Base-by-base conservation (phyloP, 805 yeast genomes). In the Candida nitratophila region DNA sequence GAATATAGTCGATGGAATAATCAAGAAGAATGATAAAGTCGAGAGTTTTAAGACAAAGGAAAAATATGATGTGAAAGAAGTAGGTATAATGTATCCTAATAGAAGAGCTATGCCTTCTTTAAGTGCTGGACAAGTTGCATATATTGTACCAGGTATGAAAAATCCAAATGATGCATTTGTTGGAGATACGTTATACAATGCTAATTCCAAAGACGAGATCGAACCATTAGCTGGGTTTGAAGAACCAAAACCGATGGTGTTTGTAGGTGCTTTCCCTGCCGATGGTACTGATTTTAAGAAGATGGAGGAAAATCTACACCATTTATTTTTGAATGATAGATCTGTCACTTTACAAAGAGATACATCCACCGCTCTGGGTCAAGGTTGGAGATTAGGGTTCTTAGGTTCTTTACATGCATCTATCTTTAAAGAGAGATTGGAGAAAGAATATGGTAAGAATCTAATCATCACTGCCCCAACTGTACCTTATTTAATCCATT, bases 181-280 rank as follows among this genome's bases (percentile, higher is more conserved):
- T 45, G 99, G 99, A 30, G 99, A 91, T 59, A 91, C 99, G 0
- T 74, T 88, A 50, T 77, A 79, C 73, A 79, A 76, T 45, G 66
- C 69, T 12, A 84, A 83, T 4, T 51, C 59, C 4, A 73, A 71
- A 30, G 36, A 33, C 7, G 73, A 71, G 30, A 80, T 85, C 2
- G 86, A 81, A 49, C 83, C 96, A 1, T 70, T 91, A 22, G 96
- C 95, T 1, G 98, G 98, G 1, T 93, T 91, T 61, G 97, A 90
- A 63, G 96, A 88, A 55, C 90, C 95, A 1, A 90, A 93, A 62
- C 96, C 98, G 1, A 93, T 93, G 98, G 98, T 91, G 9, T 93
- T 91, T 61, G 95, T 91, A 40, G 98, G 98, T 14, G 99, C 98
- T 0, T 91, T 88, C 54, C 98, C 99, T 0, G 93, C 96, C 0